Evolutionary conservation across 192 early-diverging fungal genomes (phyloP).

Genomic region (Backusella psychrophila): DNA sequence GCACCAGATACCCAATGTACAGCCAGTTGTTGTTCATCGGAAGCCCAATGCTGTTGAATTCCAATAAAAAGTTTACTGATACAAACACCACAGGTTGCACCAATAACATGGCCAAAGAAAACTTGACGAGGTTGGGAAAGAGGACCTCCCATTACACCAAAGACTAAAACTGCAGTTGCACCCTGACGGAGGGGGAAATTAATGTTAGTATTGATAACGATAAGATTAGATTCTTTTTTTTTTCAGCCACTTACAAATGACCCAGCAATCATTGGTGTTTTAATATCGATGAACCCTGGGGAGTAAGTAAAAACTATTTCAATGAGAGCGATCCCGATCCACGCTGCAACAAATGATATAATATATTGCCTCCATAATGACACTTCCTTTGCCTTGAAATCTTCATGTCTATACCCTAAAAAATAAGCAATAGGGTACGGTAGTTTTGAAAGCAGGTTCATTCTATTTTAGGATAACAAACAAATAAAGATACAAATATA

Average conservation of each 20-base stretch:
- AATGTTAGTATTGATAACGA: neutral
- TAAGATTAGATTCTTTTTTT: neutral
- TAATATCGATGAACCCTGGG: constrained; percentile 2
- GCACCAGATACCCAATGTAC: constrained; percentile 53
- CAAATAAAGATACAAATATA: neutral
- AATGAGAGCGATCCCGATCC: constrained; percentile 20
- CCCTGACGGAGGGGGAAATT: constrained; percentile 40
- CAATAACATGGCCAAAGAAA: constrained; percentile 43
- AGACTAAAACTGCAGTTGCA: constrained; percentile 60
- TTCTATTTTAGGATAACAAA: constrained; percentile 9
- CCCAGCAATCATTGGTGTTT: constrained; percentile 26
- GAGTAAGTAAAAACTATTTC: constrained; percentile 24
- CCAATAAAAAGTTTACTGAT: constrained; percentile 41
- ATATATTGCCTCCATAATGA: constrained; percentile 24
- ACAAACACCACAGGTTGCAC: constrained; percentile 42
- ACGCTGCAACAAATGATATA: constrained; percentile 33
- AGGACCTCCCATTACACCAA: constrained; percentile 58
- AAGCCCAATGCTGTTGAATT: constrained; percentile 20
- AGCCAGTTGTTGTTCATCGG: constrained; percentile 22
- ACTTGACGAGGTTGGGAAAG: constrained; percentile 57
- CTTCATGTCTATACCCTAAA: constrained; percentile 20
- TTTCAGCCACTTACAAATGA: constrained; percentile 32
- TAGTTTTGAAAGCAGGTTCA: neutral
- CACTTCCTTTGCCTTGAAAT: neutral
- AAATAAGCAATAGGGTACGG: constrained; percentile 14